These are phyloP conservation scores for Camelina hispida DNA, from an alignment of 345 rosid species.

Conservation along the genomic window DNA sequence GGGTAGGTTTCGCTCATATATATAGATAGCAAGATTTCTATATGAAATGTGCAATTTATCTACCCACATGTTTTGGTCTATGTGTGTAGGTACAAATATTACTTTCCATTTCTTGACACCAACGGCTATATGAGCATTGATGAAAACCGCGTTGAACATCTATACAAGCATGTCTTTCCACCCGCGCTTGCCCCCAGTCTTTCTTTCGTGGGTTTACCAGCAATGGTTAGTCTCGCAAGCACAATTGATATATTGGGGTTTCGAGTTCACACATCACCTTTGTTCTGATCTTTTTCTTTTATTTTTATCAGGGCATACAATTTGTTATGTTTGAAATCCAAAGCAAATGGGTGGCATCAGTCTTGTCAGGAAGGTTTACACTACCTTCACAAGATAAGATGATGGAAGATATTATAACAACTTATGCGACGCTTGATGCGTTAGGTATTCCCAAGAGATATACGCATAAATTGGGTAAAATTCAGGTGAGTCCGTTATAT, in stretches of 20 bases:
- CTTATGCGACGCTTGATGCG: conserved; percentile 55
- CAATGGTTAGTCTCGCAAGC: conserved; percentile 52
- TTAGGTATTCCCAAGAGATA: conserved; percentile 59
- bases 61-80: neutral
- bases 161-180: conserved; percentile 79
- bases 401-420: conserved; percentile 49
- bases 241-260: neutral
- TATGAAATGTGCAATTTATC: neutral
- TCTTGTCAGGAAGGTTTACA: conserved; percentile 32
- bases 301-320: neutral
- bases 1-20: conserved; percentile 66
- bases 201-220: conserved; percentile 78
- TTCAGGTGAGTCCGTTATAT: neutral
- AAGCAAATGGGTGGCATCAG: conserved; percentile 40
- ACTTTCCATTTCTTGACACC: conserved; percentile 79
- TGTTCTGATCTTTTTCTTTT: neutral
- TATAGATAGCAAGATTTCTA: neutral
- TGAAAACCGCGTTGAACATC: conserved; percentile 73
- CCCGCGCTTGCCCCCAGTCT: conserved; percentile 69
- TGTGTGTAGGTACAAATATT: conserved; percentile 69
- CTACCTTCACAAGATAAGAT: conserved; percentile 33
- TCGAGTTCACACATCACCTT: neutral
- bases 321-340: conserved; percentile 31
- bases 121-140: conserved; percentile 63
- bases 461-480: conserved; percentile 50